phyloP scores from a whole-genome alignment of 306 rosid genomes.

The Glycyrrhiza uralensis region DNA sequence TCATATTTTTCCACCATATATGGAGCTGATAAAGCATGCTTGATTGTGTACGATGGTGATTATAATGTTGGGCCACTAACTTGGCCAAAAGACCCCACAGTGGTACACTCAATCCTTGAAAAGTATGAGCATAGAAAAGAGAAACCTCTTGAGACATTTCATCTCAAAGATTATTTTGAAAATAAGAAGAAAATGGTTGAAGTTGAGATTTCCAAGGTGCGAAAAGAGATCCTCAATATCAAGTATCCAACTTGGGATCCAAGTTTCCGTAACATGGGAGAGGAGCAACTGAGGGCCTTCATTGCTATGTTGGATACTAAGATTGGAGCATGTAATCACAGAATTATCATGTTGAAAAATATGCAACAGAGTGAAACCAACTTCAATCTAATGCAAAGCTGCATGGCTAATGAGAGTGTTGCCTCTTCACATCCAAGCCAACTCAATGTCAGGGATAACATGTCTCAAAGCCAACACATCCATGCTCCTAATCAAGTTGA shows the following conservation, averaged over 20 bases:
- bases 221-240: background rate
- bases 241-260: conserved; percentile 30
- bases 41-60: background rate
- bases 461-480: conserved; percentile 1
- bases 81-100: background rate
- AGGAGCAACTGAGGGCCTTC: background rate
- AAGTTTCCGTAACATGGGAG: background rate
- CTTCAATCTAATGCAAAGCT: background rate
- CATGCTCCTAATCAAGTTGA: background rate
- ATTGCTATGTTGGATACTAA: background rate
- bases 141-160: background rate
- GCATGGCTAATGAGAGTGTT: background rate
- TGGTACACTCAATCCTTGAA: background rate
- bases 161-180: background rate
- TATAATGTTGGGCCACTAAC: background rate
- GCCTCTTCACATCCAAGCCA: background rate
- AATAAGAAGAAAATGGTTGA: conserved; percentile 3
- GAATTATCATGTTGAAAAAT: conserved; percentile 5
- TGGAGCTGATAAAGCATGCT: background rate
- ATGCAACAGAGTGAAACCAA: background rate
- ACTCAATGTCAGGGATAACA: background rate
- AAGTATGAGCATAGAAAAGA: background rate
- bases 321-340: background rate
- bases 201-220: background rate
- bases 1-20: background rate